Evolutionary conservation across 2,329 filamentous ascomycete species (phyloP).

Genomic region (Daldinia eschscholtzii): DNA sequence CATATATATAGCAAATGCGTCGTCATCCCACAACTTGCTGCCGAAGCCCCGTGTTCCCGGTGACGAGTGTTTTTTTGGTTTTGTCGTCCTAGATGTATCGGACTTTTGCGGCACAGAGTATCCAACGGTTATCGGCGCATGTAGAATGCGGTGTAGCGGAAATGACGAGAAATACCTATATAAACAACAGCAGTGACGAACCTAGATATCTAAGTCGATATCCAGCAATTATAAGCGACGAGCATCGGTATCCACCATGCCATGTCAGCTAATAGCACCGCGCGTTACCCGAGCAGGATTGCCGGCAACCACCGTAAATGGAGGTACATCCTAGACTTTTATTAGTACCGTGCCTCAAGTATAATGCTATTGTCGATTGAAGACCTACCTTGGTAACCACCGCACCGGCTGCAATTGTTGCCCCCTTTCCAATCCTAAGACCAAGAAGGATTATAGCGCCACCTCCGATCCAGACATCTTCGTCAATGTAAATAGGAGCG

Average conservation of each 20-base stretch:
- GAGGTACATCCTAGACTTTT: conserved; percentile 68
- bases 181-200: conserved; percentile 1
- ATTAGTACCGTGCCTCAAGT: conserved; percentile 39
- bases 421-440: conserved; percentile 82
- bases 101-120: neutral
- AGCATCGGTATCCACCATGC: conserved; percentile 17
- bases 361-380: neutral
- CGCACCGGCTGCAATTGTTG: conserved; percentile 83
- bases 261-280: conserved; percentile 50
- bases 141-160: neutral
- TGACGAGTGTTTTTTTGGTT: neutral
- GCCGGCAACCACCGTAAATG: conserved; percentile 76
- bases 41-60: neutral
- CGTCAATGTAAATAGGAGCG: conserved; percentile 80
- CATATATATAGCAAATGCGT: conserved; percentile 12
- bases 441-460: conserved; percentile 83
- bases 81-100: neutral
- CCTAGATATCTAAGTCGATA: conserved; percentile 27
- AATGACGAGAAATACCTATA: neutral
- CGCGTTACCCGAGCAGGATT: conserved; percentile 74
- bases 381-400: conserved; percentile 80
- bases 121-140: neutral
- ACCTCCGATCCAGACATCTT: conserved; percentile 87
- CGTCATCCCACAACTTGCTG: neutral
- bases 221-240: conserved; percentile 18